Evolutionary conservation across 495 filamentous ascomycete species (phyloP), one percentile per base, ranked within the genome.

Genomic region (Penicillium bovifimosum): DNA sequence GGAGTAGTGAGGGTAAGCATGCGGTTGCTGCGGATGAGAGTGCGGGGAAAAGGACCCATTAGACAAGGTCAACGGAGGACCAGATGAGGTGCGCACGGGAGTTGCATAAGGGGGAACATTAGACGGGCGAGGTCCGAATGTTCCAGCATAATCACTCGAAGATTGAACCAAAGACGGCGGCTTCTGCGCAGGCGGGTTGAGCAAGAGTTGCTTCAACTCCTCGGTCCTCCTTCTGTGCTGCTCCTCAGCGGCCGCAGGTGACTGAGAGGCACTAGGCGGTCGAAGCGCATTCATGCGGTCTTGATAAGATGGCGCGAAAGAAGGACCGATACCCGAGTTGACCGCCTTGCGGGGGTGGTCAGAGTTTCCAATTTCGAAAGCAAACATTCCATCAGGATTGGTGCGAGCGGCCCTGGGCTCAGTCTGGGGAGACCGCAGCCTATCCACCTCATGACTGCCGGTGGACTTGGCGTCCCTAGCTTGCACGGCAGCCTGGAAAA

Each of bases 401-500:
- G 65, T 62, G 11, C 62, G 58, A 34, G 58, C 13, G 16, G 53
- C 48, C 50, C 62, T 69, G 16, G 67, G 61, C 51, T 72, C 69
- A 14, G 68, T 73, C 43, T 71, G 65, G 33, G 71, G 69, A 47
- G 67, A 69, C 43, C 57, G 50, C 59, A 60, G 47, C 68, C 68
- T 48, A 53, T 65, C 42, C 61, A 72, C 53, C 67, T 83, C 69
- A 6, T 68, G 60, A 71, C 77, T 68, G 67, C 66, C 55, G 66
- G 78, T 53, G 35, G 65, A 40, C 29, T 66, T 70, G 9, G 57
- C 43, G 14, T 56, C 65, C 53, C 80, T 73, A 32, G 84, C 85
- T 53, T 86, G 84, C 36, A 86, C 79, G 57, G 95, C 87, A 35
- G 90, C 90, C 50, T 84, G 85, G 75, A 97, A 96, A 54, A 97